Base-by-base conservation (phyloP, 2,329 filamentous ascomycete species). In the Exophiala alcalophila region DNA sequence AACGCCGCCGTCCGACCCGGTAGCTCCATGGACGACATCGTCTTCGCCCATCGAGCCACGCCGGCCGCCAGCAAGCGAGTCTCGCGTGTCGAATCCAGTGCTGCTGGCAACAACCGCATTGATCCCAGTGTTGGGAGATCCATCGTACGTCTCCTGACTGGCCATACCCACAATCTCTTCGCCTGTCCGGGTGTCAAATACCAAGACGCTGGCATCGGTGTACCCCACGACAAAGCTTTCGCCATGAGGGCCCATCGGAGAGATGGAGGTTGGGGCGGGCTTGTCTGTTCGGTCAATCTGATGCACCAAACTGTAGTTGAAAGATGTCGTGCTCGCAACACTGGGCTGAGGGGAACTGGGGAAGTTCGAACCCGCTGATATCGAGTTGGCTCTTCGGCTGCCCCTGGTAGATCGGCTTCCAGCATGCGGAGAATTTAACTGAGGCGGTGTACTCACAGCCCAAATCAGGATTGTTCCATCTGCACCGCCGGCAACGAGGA, bases 171-270 rank as follows among this genome's bases (percentile, higher is more conserved):
- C 87, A 26, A 96, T 80, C 60, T 94, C 87, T 64, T 97, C 92
- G 32, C 90, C 92, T 0, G 86, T 89, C 52, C 87, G 75, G 1
- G 91, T 96, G 62, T 97, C 90, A 63, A 91, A 98, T 12, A 97
- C 84, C 11, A 97, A 71, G 38, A 96, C 86, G 2, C 87, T 83
- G 2, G 91, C 88, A 64, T 98, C 90, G 1, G 86, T 80, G 64
- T 94, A 98, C 14, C 87, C 87, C 2, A 96, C 92, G 1, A 96
- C 88, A 64, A 98, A 97, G 4, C 83, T 84, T 58, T 94, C 86
- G 2, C 92, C 91, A 2, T 78, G 80, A 11, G 80, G 71, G 30
- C 86, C 86, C n/a, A 97, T 72, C 0, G 91, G 84, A n/a, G 85
- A 84, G 58, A 98, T 97, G 60, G 85, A 92, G 0, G 92, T 97